Evolutionary conservation across 495 filamentous ascomycete species (phyloP), one percentile per base, ranked within the genome.

Genomic region (Bombardia bombarda): DNA sequence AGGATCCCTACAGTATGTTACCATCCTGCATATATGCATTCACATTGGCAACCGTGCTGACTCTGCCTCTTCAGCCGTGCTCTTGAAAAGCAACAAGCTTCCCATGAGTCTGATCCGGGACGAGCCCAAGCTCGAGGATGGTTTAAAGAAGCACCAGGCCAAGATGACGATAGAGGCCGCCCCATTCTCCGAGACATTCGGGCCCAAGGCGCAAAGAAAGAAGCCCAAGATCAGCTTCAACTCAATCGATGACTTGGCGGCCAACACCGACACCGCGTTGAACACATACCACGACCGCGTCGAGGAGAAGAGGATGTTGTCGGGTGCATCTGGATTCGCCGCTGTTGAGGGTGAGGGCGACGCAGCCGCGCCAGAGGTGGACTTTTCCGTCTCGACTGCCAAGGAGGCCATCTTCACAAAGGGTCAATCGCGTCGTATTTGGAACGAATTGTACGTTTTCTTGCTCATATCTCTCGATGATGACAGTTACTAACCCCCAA

Each of bases 361-460:
- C 38, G 64, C 54, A 18, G 63, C 53, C 17, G 38, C 53, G 10
- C 69, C 69, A 44, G 63, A 67, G 20, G 65, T 68, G 3, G 62
- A 64, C 24, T 74, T 74, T 21, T 52, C 66, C 30, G 63, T 85
- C 13, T 74, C 79, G 2, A 81, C 78, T 32, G 86, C 90, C 17
- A 73, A 83, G 45, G 92, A 98, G 53, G 76, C 88, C 19, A 84
- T 98, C 38, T 98, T 98, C 67, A 80, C 69, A 38, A 98, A 98
- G 69, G 92, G 92, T 13, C 87, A 94, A 60, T 86, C 80, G 50
- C 93, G 92, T 63, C 74, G 92, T 37, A 98, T 98, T 51, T 97
- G 89, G 89, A 96, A 96, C 62, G 92, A 98, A 54, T 63, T 98
- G 90, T 69, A 43, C 41, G 57, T 49, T 26, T 23, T 1, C 5